Conservation (phyloP, 257 asterid genomes). For the Gentiana straminea region DNA sequence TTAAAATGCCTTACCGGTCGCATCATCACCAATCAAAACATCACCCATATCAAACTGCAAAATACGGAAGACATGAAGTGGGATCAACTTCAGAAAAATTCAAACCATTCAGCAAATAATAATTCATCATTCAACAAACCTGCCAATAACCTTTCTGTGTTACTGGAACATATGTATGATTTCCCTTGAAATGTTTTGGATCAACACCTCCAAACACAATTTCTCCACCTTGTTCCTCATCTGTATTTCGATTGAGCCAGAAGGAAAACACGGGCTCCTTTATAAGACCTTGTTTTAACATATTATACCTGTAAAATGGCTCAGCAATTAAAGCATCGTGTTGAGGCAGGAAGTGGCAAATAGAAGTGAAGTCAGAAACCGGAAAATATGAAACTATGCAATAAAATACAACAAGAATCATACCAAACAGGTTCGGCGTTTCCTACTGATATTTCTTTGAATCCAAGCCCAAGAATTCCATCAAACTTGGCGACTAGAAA, state of each 20-base stretch:
- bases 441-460: slow-evolving; percentile 14
- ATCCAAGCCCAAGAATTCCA: slow-evolving; percentile 36
- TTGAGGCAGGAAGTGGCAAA: neutral
- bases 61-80: neutral
- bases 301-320: slow-evolving; percentile 16
- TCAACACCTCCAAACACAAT: slow-evolving; percentile 34
- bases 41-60: slow-evolving; percentile 27
- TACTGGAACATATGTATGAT: slow-evolving; percentile 21
- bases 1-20: slow-evolving; percentile 22
- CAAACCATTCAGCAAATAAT: neutral
- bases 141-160: slow-evolving; percentile 29
- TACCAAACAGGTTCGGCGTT: slow-evolving; percentile 27
- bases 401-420: neutral
- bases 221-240: slow-evolving; percentile 18
- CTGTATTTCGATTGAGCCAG: slow-evolving; percentile 22
- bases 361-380: neutral
- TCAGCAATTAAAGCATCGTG: neutral
- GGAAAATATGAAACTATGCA: neutral
- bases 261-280: slow-evolving; percentile 19
- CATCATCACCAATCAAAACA: slow-evolving; percentile 16
- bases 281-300: slow-evolving; percentile 20
- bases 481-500: slow-evolving; percentile 22
- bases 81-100: neutral
- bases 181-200: slow-evolving; percentile 24
- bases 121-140: slow-evolving; percentile 3